Evolutionary conservation across 441 rosid species (phyloP), one percentile per base, ranked within the genome.

Genomic region (Erodium texanum): DNA sequence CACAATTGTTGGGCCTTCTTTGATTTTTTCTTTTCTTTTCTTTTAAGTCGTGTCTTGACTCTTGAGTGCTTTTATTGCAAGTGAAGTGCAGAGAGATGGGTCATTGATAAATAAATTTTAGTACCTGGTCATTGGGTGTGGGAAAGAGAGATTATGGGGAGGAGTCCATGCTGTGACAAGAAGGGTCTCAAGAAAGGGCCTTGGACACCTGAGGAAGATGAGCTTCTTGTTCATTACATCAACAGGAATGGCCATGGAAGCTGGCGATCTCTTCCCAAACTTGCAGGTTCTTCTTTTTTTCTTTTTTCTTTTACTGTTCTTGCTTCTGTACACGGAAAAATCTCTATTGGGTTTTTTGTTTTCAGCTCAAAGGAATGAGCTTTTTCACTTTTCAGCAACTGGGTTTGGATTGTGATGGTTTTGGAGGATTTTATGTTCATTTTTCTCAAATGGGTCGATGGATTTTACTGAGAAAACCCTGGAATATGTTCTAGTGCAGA

Each of bases 171-270:
- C 65, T 85, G 88, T 77, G 90, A 82, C 16, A 79, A 80, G 75
- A 84, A 77, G 54, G 88, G 86, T 20, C 66, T 87, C 75, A 87
- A 85, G 84, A 87, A 83, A 84, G 93, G 93, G 68, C 93, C 87
- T 41, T 87, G 90, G 93, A 76, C 82, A 3, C 79, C 93, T 61
- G 90, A 85, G 66, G 93, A 87, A 80, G 93, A 87, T 70, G 86
- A 84, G 75, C 69, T 85, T 80, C 85, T 85, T 23, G 72, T 83
- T n/a, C 75, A 84, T 15, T 86, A 82, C 67, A 85, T 87, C 73
- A 74, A 82, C 72, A 75, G 72, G 54, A 82, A 84, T 70, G 82
- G 85, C 75, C 90, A 87, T 82, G 90, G 90, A 41, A 85, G 88
- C 81, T 87, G 93, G 93, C 83, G 90, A 66, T 79, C 88, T 62